phyloP scores from a whole-genome alignment of 495 filamentous ascomycete species.

The Lasiosphaeria hispida region DNA sequence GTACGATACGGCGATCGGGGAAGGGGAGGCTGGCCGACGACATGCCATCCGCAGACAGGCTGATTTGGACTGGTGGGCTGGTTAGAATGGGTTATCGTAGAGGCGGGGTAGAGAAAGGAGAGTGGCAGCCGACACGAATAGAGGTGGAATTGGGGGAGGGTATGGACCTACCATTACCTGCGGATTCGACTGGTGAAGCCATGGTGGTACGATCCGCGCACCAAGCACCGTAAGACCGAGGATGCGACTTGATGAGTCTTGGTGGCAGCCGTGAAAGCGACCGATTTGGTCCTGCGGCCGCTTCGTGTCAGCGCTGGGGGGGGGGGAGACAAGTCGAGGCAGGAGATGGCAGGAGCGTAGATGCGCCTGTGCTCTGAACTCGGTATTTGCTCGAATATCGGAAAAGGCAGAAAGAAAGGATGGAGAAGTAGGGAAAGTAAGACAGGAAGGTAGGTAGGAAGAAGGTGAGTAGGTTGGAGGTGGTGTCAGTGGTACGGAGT shows the following conservation, averaged over 20 bases:
- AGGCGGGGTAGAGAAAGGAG: background rate
- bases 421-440: slow-evolving; percentile 25
- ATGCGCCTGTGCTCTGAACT: no score
- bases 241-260: no score
- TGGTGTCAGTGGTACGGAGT: slow-evolving; percentile 16
- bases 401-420: slow-evolving; percentile 21
- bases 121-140: background rate
- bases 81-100: background rate
- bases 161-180: slow-evolving; percentile 3
- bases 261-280: no score
- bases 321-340: no score
- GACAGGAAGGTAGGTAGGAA: slow-evolving; percentile 7
- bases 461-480: background rate
- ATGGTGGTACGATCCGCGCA: background rate
- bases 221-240: no score
- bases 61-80: slow-evolving; percentile 12
- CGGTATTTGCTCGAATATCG: no score
- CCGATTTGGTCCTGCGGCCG: no score
- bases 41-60: slow-evolving; percentile 5
- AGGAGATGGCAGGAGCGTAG: no score
- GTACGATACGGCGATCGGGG: slow-evolving; percentile 30
- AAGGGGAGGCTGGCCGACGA: background rate
- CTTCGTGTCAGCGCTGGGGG: no score
- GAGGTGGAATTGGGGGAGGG: background rate
- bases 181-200: background rate